These are phyloP conservation scores for Exserohilum turcica DNA, from an alignment of 2,329 filamentous ascomycete genomes.

Conservation along the genomic window DNA sequence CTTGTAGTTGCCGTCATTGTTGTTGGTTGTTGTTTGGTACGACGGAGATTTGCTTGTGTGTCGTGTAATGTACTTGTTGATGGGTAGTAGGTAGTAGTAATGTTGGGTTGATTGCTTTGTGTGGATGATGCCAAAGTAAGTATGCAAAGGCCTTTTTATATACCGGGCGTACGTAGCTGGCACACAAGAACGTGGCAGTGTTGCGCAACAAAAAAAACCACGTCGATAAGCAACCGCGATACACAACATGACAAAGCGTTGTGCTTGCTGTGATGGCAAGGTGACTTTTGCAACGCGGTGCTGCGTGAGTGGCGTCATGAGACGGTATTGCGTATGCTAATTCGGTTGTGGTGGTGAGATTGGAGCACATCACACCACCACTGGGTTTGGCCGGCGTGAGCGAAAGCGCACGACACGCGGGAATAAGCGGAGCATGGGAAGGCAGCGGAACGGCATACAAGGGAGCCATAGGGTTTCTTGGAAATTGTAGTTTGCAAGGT, in stretches of 20 bases:
- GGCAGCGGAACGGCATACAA: neutral
- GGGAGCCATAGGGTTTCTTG: neutral
- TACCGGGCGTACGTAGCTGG: neutral
- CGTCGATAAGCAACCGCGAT: too few species aligned
- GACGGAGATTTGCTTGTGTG: neutral
- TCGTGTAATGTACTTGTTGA: neutral
- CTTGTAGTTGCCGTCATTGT: neutral
- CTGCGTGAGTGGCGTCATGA: neutral
- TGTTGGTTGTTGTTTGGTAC: neutral
- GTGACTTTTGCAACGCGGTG: neutral
- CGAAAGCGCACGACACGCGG: neutral
- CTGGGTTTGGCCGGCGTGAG: neutral
- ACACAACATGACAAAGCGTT: neutral
- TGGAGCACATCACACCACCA: slow-evolving; percentile 6
- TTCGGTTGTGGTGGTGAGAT: slow-evolving; percentile 10
- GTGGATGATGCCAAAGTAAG: neutral
- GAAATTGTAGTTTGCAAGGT: neutral
- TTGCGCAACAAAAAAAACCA: neutral
- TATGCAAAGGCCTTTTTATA: too few species aligned
- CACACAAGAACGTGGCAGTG: neutral
- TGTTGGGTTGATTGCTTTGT: neutral
- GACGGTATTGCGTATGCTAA: slow-evolving; percentile 1
- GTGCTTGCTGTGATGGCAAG: neutral
- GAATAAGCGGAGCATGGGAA: neutral
- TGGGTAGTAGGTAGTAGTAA: neutral